Base-by-base conservation (phyloP, 768 basidiomycete genomes). In the Boletellus ananas region DNA sequence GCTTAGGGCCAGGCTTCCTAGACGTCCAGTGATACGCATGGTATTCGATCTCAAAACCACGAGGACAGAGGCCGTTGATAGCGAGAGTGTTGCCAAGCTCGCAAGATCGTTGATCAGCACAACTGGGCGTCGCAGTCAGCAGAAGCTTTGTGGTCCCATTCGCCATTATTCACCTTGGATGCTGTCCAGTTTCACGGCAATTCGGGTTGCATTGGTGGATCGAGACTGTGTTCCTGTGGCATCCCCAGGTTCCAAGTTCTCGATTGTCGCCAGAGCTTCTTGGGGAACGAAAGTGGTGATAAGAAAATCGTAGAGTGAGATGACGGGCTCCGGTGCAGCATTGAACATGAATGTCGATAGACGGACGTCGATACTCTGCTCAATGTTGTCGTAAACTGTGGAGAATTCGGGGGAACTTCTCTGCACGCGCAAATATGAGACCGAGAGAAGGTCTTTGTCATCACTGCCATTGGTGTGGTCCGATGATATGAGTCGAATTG, bases 291-390 rank as follows among this genome's bases (percentile, higher is more conserved):
- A 99, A 0, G 96, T 97, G 3, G 89, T 87, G 87, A 99, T 94
- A 68, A 99, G 81, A 72, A 95, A 97, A 70, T 98, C 94, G 69
- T 97, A 98, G 18, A 97, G 69, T 2, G 87, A 78, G 34, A 99
- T 72, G 37, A 97, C 85, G 12, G 95, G 94, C 62, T 93, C 91
- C 0, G 96, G 94, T 8, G 88, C 87, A 3, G 87, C 84, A 49
- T 83, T 82, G 68, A 98, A 85, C 45, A 94, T 79, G 65, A 99
- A 84, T 0, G 95, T 96, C 4, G 95, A 94, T 34, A 98, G 74
- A 58, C 82, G 83, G 56, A 93, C 80, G 59, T 93, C 87, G 50
- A 98, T 81, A 51, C 73, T 87, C 68, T 96, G 94, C 59, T 95
- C 89, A 41, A 94, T 82, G 20, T 87, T 85, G 54, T 93, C 91